Conservation (phyloP, 169 alveolate species). For the Plasmodium fragile region DNA sequence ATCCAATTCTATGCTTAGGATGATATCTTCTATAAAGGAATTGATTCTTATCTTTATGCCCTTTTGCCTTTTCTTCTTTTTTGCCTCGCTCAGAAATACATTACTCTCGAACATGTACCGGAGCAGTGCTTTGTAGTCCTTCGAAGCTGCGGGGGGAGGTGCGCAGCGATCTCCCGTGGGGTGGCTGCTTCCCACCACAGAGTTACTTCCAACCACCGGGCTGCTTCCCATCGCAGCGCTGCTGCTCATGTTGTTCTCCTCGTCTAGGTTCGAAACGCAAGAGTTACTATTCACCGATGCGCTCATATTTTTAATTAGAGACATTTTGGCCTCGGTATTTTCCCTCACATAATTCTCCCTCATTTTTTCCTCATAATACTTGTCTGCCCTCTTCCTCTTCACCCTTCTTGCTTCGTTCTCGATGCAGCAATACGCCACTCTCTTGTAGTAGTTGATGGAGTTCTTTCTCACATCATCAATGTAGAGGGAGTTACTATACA, state of each 20-base stretch:
- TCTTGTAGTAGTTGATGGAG: slow-evolving; percentile 62
- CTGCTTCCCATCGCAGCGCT: not conserved
- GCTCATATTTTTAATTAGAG: not conserved
- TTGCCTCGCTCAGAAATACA: slow-evolving; percentile 66
- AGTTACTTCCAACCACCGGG: not conserved
- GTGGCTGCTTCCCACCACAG: not conserved
- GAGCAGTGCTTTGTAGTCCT: slow-evolving; percentile 45
- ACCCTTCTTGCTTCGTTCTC: slow-evolving; percentile 33
- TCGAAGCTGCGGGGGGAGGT: not conserved
- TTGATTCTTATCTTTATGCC: slow-evolving; percentile 74
- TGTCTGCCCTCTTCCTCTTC: not conserved
- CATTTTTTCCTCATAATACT: not conserved
- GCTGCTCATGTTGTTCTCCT: slow-evolving; percentile 3
- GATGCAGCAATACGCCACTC: slow-evolving; percentile 77
- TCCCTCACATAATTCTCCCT: not conserved
- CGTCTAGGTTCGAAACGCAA: not conserved
- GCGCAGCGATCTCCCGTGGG: not conserved
- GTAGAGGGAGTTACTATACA: slow-evolving; percentile 65
- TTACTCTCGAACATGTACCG: slow-evolving; percentile 60
- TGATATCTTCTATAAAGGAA: slow-evolving; percentile 67
- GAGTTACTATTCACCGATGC: not conserved
- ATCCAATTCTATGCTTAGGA: slow-evolving; percentile 69
- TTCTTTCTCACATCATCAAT: slow-evolving; percentile 69
- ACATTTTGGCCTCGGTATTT: not conserved
- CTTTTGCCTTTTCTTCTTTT: slow-evolving; percentile 69